These are phyloP conservation scores for Martensiomyces pterosporus DNA, from an alignment of 192 early-diverging fungal species.

Conservation along the genomic window DNA sequence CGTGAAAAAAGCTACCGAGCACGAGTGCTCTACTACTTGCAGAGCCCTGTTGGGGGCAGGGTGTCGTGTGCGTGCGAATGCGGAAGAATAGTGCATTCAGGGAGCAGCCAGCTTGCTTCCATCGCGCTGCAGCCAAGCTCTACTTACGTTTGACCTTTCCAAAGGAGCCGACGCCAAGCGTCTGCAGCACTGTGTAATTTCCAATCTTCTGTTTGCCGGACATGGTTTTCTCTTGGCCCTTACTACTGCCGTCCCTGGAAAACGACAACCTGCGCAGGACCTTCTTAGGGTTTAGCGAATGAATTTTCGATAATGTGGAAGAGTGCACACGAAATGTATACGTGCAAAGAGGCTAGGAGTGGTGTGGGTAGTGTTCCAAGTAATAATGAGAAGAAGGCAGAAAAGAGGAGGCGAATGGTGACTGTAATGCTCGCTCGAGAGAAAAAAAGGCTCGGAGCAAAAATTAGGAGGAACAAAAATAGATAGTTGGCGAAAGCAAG, in stretches of 20 bases:
- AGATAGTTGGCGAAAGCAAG: no score
- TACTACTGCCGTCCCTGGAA: slow-evolving; percentile 22
- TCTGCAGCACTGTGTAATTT: slow-evolving; percentile 90
- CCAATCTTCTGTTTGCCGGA: slow-evolving; percentile 62
- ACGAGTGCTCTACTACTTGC: no score
- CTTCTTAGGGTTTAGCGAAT: slow-evolving; percentile 43
- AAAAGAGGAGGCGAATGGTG: neutral
- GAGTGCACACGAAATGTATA: neutral
- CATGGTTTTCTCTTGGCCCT: slow-evolving; percentile 20
- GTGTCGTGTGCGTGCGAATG: no score
- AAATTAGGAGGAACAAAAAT: no score
- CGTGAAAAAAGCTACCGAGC: no score
- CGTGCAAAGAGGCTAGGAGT: neutral
- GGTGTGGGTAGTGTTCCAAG: neutral
- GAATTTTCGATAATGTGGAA: slow-evolving; percentile 13
- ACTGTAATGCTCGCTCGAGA: neutral
- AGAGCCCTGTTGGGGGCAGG: no score
- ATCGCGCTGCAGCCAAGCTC: no score
- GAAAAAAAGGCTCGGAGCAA: no score
- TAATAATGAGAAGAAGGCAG: neutral
- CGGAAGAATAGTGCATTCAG: no score
- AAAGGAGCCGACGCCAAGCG: slow-evolving; percentile 96
- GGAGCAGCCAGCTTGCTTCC: no score
- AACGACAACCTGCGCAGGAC: slow-evolving; percentile 37
- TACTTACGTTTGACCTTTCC: slow-evolving; percentile 96